Conservation (phyloP, 129 eudicot genomes). For the Arctium minus region DNA sequence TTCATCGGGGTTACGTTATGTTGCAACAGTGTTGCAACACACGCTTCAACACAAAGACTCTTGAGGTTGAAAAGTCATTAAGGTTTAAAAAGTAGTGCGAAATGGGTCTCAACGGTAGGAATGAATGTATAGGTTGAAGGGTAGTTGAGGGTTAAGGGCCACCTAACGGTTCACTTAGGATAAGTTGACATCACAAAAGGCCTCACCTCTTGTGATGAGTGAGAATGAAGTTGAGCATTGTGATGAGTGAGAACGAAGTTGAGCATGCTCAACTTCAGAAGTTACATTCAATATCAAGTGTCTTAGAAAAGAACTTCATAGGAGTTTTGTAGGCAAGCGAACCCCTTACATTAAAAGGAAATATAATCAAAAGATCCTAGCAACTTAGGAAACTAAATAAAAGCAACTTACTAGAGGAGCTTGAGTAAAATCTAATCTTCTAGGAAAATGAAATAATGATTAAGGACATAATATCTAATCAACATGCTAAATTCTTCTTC, state of each 20-base stretch:
- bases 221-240: background rate
- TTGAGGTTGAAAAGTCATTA: background rate
- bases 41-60: background rate
- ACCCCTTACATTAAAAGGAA: background rate
- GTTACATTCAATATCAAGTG: background rate
- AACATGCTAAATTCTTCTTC: background rate
- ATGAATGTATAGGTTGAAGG: background rate
- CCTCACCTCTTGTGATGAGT: background rate
- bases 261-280: background rate
- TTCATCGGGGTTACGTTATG: background rate
- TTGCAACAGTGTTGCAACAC: background rate
- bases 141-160: background rate
- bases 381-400: background rate
- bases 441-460: background rate
- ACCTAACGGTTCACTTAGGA: background rate
- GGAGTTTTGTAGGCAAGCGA: background rate
- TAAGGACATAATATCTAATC: background rate
- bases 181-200: background rate
- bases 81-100: background rate
- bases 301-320: background rate
- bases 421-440: background rate
- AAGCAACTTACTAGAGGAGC: background rate
- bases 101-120: background rate
- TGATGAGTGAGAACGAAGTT: background rate
- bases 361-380: background rate